A percentile compares a stretch with the other conserved stretches of the same genome.
These are phyloP conservation scores for Candida nemodendra DNA, from an alignment of 805 yeast genomes.

Conservation along the genomic window DNA sequence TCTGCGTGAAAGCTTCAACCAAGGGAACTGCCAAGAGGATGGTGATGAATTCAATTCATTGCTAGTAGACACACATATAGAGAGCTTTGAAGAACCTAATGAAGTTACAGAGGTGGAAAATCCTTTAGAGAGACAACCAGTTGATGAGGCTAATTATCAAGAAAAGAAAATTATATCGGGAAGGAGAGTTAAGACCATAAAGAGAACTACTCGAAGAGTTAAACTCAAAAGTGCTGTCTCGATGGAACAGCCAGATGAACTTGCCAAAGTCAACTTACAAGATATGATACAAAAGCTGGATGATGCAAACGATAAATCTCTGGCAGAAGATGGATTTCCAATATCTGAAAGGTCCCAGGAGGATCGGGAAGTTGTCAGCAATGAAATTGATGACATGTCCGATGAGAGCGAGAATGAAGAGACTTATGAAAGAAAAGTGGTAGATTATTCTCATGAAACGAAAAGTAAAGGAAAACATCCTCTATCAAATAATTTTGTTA, in stretches of 20 bases:
- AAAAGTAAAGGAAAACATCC: slow-evolving; percentile 26
- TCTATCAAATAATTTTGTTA: slow-evolving; percentile 35
- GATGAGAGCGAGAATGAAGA: slow-evolving; percentile 18
- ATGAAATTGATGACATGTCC: slow-evolving; percentile 21
- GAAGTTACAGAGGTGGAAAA: slow-evolving; percentile 22
- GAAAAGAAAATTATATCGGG: slow-evolving; percentile 10
- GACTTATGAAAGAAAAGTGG: slow-evolving; percentile 21
- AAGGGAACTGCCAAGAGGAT: slow-evolving; percentile 21
- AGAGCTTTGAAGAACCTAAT: slow-evolving; percentile 12
- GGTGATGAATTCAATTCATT: slow-evolving; percentile 15
- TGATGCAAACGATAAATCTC: slow-evolving; percentile 16
- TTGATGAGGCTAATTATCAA: not conserved
- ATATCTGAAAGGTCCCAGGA: slow-evolving; percentile 1
- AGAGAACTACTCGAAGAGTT: slow-evolving; percentile 51
- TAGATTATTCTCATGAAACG: slow-evolving; percentile 19
- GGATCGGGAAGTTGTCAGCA: slow-evolving; percentile 4
- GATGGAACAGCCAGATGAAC: slow-evolving; percentile 27
- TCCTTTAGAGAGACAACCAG: slow-evolving; percentile 2
- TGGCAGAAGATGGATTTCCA: not conserved
- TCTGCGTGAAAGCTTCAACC: slow-evolving; percentile 27
- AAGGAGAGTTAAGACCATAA: slow-evolving; percentile 43
- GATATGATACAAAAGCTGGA: slow-evolving; percentile 37
- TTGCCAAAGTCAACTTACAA: slow-evolving; percentile 42
- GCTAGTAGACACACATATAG: slow-evolving; percentile 3
- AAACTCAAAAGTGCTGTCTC: slow-evolving; percentile 42